Conservation (phyloP, 2,329 filamentous ascomycete genomes). For the Phoma sp. region DNA sequence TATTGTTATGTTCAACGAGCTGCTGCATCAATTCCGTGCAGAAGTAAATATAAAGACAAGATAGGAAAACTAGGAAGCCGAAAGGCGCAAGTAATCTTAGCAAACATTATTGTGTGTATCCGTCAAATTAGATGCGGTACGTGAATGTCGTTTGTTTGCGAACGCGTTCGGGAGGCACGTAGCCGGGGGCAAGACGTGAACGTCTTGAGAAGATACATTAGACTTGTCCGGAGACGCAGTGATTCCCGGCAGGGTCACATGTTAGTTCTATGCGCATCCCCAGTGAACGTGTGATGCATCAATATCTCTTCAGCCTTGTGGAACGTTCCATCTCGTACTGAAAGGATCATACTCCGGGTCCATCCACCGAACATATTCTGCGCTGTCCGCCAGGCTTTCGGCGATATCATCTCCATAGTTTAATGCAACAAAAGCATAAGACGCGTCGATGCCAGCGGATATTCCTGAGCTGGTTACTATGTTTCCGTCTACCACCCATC, state of each 20-base stretch:
- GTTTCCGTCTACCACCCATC: constrained; percentile 69
- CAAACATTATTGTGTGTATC: constrained; percentile 1
- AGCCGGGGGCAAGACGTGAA: neutral
- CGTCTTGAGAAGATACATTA: neutral
- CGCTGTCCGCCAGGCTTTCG: constrained; percentile 53
- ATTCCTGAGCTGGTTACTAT: constrained; percentile 71
- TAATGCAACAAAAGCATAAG: constrained; percentile 61
- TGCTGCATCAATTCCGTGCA: constrained; percentile 20
- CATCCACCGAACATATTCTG: constrained; percentile 64
- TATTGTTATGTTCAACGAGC: constrained; percentile 8
- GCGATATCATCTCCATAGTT: constrained; percentile 63
- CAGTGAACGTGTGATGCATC: too few species aligned
- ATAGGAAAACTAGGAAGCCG: neutral
- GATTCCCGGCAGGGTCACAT: too few species aligned
- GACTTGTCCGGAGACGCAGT: too few species aligned
- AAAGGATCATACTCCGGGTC: constrained; percentile 64
- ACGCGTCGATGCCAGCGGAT: constrained; percentile 68
- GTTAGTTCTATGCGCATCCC: neutral
- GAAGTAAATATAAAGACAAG: neutral
- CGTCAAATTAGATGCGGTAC: neutral
- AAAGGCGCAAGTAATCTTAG: neutral
- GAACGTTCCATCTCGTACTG: constrained; percentile 45
- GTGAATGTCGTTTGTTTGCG: neutral
- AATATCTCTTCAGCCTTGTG: neutral
- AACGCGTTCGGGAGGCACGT: neutral